Conservation (phyloP, 2,329 filamentous ascomycete genomes). For the Diplodia corticola region DNA sequence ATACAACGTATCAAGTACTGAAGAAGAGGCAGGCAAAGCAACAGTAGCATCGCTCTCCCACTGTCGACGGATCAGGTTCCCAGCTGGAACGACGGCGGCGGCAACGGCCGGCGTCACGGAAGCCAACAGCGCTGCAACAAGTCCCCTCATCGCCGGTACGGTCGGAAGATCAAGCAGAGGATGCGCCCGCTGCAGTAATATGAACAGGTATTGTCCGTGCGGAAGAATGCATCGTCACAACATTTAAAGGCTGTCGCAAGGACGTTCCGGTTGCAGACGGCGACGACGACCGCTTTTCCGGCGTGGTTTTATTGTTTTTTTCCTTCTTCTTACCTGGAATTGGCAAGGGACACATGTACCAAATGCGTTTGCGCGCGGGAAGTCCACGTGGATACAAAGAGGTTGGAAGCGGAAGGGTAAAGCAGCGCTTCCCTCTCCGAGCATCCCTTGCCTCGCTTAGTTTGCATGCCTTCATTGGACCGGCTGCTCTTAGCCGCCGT, state of each 20-base stretch:
- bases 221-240: not conserved
- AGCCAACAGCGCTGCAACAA: not conserved
- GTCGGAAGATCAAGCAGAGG: not conserved
- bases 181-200: not conserved
- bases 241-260: not conserved
- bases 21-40: not conserved
- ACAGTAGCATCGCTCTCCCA: not conserved
- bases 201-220: not conserved
- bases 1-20: not conserved
- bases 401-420: not conserved
- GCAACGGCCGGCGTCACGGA: not conserved
- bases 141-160: not conserved
- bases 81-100: not conserved
- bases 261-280: slow-evolving; percentile 1
- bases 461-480: not conserved
- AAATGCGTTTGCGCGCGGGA: not conserved
- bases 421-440: not conserved
- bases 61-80: not conserved
- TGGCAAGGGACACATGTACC: not conserved
- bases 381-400: not conserved
- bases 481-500: not conserved
- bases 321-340: not conserved
- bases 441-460: slow-evolving; percentile 11
- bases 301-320: not conserved
- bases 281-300: not conserved